phyloP scores from a whole-genome alignment of 768 basidiomycete genomes.

The Boletus eberwhitei region DNA sequence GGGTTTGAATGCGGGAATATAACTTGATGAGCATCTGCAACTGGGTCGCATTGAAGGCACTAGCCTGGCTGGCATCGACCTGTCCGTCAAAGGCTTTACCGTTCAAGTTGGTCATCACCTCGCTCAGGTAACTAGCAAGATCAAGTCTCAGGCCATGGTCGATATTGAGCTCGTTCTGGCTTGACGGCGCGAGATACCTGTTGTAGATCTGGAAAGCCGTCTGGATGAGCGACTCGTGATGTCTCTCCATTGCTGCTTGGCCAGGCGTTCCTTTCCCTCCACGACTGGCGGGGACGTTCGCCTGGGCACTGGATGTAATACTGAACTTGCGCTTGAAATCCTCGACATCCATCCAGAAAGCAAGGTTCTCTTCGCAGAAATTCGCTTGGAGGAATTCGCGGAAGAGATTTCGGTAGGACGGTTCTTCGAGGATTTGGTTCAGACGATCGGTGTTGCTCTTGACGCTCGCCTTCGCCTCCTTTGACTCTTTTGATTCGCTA shows the following conservation, averaged over 20 bases:
- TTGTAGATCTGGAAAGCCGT: conserved; percentile 93
- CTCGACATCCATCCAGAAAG: conserved; percentile 95
- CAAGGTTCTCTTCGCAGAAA: conserved; percentile 97
- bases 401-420: conserved; percentile 83
- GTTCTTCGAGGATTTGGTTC: conserved; percentile 89
- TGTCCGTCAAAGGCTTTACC: conserved; percentile 78
- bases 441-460: conserved; percentile 93
- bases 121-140: conserved; percentile 88
- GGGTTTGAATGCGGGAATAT: conserved; percentile 95
- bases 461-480: conserved; percentile 48
- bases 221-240: conserved; percentile 92
- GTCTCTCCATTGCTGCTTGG: conserved; percentile 91
- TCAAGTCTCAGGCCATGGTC: conserved; percentile 96
- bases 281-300: conserved; percentile 42
- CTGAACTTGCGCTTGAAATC: conserved; percentile 97
- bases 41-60: conserved; percentile 90
- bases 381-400: conserved; percentile 91
- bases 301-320: conserved; percentile 89
- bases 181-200: conserved; percentile 93
- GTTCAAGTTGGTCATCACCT: conserved; percentile 75
- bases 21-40: conserved; percentile 88
- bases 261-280: conserved; percentile 57
- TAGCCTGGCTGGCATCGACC: conserved; percentile 78
- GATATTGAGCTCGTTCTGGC: conserved; percentile 95
- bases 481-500: conserved; percentile 50